Base-by-base conservation (phyloP, 805 yeast species). In the Nakazawaea wickerhamii region DNA sequence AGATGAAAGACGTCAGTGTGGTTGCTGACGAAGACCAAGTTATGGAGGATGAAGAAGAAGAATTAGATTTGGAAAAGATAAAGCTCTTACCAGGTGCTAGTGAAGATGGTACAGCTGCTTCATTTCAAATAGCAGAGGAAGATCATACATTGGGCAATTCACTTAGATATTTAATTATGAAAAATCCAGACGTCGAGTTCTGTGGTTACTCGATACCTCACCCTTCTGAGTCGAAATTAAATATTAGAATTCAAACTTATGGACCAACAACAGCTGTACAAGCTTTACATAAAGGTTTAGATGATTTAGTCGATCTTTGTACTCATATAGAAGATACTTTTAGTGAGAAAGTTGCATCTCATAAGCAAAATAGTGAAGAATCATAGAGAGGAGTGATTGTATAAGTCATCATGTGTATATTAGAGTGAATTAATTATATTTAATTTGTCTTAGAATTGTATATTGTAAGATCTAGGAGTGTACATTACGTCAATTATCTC, bases 181-280 rank as follows among this genome's bases (percentile, higher is more conserved):
- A 91, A 67, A 93, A 93, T 58, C 96, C 97, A 30, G 95, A 89
- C 51, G 99, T 93, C 20, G 99, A 93, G 59, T 93, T 93, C 62
- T 91, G 98, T 59, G 99, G 99, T 44, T 93, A 93, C 67, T 88
- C 97, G 34, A 93, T 93, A 52, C 99, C 99, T 9, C 99, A 93
- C 64, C 99, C 99, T 15, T 86, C 96, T 27, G 99, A 93, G 65
- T 73, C 87, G 47, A 83, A 84, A 52, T 69, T 93, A 64, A 88
- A 93, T 65, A 61, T 93, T 44, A 79, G 99, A 66, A 88, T 93
- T 49, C 99, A 93, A 67, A 93, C 99, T 1, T 90, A 89, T 58
- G 96, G 84, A 38, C 66, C 65, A 47, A 74, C 78, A 50, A 82
- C 97, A 3, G 98, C 98, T 3, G 79, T 86, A 30, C 95, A 91